Evolutionary conservation across 139 green algal genomes (phyloP).

Genomic region (Haematococcus lacustris): DNA sequence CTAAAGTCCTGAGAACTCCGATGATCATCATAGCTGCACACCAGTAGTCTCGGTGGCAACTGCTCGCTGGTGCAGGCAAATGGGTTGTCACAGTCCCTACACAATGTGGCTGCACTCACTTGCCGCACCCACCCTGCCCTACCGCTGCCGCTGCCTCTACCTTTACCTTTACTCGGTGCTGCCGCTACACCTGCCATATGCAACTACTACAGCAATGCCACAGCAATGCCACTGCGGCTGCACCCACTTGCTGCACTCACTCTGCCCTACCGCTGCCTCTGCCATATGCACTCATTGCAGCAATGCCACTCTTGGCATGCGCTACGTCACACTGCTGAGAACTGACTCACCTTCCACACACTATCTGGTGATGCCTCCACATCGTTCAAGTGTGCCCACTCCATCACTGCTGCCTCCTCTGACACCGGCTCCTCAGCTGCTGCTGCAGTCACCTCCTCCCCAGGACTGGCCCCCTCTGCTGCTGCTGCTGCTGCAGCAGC

Average conservation of each 20-base stretch:
- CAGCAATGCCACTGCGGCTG: too few relatives aligned
- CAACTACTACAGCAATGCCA: neutral
- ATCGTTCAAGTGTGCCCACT: constrained; percentile 40
- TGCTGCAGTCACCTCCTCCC: neutral
- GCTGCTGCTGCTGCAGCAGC: neutral
- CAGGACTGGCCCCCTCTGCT: neutral
- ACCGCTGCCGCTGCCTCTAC: neutral
- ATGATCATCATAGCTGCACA: neutral
- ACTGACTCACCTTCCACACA: constrained; percentile 28
- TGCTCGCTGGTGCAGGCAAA: neutral
- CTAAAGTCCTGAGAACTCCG: neutral
- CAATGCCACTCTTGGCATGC: neutral
- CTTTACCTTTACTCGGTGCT: neutral
- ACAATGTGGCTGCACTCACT: neutral
- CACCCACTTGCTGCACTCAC: neutral
- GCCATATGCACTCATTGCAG: neutral
- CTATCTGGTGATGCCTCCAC: constrained; percentile 29
- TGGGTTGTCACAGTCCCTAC: neutral
- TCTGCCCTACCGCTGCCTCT: neutral
- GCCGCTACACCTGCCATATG: neutral
- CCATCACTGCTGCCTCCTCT: constrained; percentile 17
- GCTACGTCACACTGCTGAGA: neutral
- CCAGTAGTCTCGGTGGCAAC: neutral
- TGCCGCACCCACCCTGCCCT: neutral
- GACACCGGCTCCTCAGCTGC: neutral